Conservation (phyloP, 129 eudicot species). For the carrot (Daucus carota) region DNA sequence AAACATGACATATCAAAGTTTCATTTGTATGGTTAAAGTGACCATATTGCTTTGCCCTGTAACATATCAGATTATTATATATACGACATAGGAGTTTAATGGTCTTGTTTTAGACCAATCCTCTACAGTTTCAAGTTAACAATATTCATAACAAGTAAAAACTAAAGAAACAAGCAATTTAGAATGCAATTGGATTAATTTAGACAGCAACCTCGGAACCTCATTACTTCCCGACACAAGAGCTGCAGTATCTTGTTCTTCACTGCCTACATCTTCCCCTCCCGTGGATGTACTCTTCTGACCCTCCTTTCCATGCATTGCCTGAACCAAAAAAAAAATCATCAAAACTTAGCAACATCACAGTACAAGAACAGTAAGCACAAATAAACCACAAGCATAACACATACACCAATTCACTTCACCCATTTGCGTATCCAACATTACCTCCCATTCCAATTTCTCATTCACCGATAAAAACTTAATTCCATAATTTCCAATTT, state of each 20-base stretch:
- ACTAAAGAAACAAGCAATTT: neutral
- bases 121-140: neutral
- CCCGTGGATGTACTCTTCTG: constrained; percentile 13
- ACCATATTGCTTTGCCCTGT: neutral
- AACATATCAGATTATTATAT: neutral
- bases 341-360: neutral
- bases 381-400: neutral
- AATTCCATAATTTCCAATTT: neutral
- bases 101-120: neutral
- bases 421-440: neutral
- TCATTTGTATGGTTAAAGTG: neutral
- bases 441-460: neutral
- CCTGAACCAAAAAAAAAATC: constrained; percentile 24
- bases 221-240: constrained; percentile 12
- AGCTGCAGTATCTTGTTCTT: constrained; percentile 19
- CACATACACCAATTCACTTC: neutral
- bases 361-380: neutral
- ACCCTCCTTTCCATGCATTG: constrained; percentile 48
- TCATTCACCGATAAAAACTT: neutral
- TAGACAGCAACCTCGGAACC: constrained; percentile 34
- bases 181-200: neutral
- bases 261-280: constrained; percentile 21
- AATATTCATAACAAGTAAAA: neutral
- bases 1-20: neutral
- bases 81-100: neutral